These are phyloP conservation scores for Populus alba DNA, from an alignment of 345 rosid species.

Conservation along the genomic window DNA sequence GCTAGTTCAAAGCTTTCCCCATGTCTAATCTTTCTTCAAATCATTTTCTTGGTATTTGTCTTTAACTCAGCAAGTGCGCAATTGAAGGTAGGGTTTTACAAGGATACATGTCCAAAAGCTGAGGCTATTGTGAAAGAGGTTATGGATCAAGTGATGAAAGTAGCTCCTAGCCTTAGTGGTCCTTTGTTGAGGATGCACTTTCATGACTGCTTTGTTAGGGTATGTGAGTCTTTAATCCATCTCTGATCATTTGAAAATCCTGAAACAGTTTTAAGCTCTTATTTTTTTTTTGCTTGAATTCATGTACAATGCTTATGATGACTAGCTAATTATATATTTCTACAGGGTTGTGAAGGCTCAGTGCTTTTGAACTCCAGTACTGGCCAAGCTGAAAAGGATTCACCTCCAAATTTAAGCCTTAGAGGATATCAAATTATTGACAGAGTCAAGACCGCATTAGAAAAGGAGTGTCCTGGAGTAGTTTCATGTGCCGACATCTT, in stretches of 20 bases:
- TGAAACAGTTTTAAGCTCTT: neutral
- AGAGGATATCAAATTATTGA: conserved; percentile 65
- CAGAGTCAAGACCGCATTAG: conserved; percentile 51
- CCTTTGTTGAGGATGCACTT: conserved; percentile 73
- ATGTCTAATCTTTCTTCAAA: conserved; percentile 19
- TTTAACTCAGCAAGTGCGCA: conserved; percentile 33
- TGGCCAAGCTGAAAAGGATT: conserved; percentile 50
- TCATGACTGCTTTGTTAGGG: conserved; percentile 81
- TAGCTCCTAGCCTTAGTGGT: conserved; percentile 46
- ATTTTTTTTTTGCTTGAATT: neutral
- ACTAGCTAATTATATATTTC: neutral
- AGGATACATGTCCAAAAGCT: conserved; percentile 43
- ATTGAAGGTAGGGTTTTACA: conserved; percentile 57
- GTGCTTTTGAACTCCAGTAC: conserved; percentile 52
- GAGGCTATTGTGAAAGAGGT: conserved; percentile 43
- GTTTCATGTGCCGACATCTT: conserved; percentile 79
- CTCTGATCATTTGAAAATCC: neutral
- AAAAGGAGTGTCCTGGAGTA: conserved; percentile 62
- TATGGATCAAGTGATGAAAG: conserved; percentile 29
- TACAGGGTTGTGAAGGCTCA: conserved; percentile 86
- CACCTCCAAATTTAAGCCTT: conserved; percentile 47
- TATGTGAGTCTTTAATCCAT: conserved; percentile 11
- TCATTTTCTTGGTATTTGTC: conserved; percentile 21
- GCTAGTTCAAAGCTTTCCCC: conserved; percentile 26
- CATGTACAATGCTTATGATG: neutral